Evolutionary conservation across 2,329 filamentous ascomycete species (phyloP).

Genomic region (Cladosporium sp.): DNA sequence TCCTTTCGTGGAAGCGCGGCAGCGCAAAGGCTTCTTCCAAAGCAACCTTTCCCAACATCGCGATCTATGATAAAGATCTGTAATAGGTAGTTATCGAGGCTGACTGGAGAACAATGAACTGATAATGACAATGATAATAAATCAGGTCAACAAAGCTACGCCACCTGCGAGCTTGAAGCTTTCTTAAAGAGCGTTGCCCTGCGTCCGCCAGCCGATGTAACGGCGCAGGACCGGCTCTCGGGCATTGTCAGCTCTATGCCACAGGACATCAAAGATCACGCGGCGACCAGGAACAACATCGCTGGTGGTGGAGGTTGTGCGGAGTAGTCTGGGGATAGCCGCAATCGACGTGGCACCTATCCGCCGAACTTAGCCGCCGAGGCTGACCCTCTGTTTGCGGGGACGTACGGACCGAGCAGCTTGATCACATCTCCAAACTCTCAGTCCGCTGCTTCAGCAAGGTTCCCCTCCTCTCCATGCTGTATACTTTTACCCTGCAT

Average conservation of each 20-base stretch:
- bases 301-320: background rate
- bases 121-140: too few species aligned
- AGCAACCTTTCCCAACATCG: conserved; percentile 55
- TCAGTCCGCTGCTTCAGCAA: too few species aligned
- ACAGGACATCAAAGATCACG: background rate
- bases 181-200: background rate
- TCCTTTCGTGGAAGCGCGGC: conserved; percentile 53
- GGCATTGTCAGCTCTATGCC: background rate
- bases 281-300: background rate
- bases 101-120: too few species aligned
- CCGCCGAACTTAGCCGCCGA: background rate
- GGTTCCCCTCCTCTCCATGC: too few species aligned
- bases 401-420: too few species aligned
- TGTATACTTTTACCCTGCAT: too few species aligned
- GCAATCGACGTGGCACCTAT: background rate
- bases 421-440: too few species aligned
- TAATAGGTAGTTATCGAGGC: background rate
- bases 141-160: background rate
- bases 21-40: conserved; percentile 58
- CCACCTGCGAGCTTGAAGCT: background rate
- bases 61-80: background rate
- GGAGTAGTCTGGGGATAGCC: background rate
- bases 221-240: background rate
- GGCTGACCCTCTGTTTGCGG: too few species aligned
- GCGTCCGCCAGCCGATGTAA: background rate